Percentiles rank a stretch among this genome's conserved stretches.
Evolutionary conservation across 805 yeast genomes (phyloP).

Genomic region (Kockiozyma suomiensis): DNA sequence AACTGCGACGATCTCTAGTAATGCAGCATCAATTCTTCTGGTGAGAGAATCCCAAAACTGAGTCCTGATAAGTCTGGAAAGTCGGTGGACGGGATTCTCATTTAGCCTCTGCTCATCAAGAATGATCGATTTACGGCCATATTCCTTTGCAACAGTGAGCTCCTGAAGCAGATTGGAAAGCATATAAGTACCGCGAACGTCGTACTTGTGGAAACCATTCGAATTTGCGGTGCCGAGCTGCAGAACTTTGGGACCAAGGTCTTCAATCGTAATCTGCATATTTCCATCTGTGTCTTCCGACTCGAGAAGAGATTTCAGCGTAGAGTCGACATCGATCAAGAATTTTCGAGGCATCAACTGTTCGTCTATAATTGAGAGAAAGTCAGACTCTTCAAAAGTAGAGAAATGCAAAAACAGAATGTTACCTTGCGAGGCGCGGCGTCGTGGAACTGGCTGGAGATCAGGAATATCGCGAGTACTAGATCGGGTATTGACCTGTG

Average conservation of each 20-base stretch:
- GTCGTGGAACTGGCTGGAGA: constrained; percentile 16
- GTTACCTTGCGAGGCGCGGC: constrained; percentile 35
- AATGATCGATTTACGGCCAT: constrained; percentile 75
- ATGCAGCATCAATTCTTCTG: constrained; percentile 63
- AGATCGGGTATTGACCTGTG: constrained; percentile 5
- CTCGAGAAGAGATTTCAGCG: constrained; percentile 66
- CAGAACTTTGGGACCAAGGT: constrained; percentile 80
- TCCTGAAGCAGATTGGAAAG: constrained; percentile 84
- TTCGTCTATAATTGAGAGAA: constrained; percentile 34
- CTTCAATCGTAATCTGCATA: constrained; percentile 83
- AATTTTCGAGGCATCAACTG: constrained; percentile 50
- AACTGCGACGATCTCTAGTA: constrained; percentile 67
- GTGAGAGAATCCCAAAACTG: constrained; percentile 83
- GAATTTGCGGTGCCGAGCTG: constrained; percentile 82
- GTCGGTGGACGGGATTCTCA: constrained; percentile 83
- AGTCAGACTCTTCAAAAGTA: constrained; percentile 34
- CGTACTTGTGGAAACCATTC: constrained; percentile 71
- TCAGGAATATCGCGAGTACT: constrained; percentile 4
- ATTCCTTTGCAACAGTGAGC: constrained; percentile 78
- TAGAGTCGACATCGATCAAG: constrained; percentile 74
- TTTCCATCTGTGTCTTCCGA: constrained; percentile 86
- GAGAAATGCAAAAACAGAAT: too few species aligned
- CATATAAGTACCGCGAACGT: constrained; percentile 87
- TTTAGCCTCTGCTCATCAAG: constrained; percentile 80
- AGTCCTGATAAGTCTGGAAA: constrained; percentile 69